A percentile compares a stretch with the other conserved stretches of the same genome.
Evolutionary conservation across 169 alveolate species (phyloP).

Genomic region (Eimeria maxima): DNA sequence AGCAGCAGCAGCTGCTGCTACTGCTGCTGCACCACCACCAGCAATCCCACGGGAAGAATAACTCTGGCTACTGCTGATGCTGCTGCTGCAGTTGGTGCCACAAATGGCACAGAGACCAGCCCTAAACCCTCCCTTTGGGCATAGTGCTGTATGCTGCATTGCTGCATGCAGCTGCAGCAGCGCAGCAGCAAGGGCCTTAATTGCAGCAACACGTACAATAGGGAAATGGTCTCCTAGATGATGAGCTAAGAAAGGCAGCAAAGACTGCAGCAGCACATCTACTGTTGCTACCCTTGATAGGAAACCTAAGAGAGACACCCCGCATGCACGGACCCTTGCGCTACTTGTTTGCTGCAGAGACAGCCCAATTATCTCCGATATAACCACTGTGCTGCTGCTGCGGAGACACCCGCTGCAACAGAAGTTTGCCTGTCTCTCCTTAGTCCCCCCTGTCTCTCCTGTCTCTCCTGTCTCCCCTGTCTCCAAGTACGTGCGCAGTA

Average conservation of each 20-base stretch:
- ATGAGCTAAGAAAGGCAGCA: constrained; percentile 59
- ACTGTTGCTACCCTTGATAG: constrained; percentile 59
- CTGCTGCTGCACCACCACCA: constrained; percentile 10
- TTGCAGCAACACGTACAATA: constrained; percentile 51
- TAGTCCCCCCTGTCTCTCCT: background rate
- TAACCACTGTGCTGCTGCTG: constrained; percentile 48
- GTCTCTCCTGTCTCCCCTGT: constrained; percentile 59
- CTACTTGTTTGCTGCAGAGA: constrained; percentile 73
- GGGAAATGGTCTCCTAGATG: constrained; percentile 65
- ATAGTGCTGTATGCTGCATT: constrained; percentile 25
- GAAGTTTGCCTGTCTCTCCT: background rate
- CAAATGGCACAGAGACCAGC: constrained; percentile 1
- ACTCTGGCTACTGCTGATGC: background rate
- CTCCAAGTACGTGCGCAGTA: background rate
- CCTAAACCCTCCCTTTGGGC: background rate
- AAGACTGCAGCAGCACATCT: constrained; percentile 71
- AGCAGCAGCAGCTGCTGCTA: constrained; percentile 6
- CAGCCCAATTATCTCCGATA: constrained; percentile 38
- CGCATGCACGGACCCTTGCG: constrained; percentile 53
- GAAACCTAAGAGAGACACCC: constrained; percentile 64
- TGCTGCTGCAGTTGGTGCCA: constrained; percentile 43
- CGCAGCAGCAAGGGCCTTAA: constrained; percentile 74
- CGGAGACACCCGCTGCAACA: constrained; percentile 53
- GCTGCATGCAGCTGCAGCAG: constrained; percentile 72
- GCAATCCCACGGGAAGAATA: background rate